Evolutionary conservation across 2,329 filamentous ascomycete species (phyloP).

Genomic region (Nemania serpens): DNA sequence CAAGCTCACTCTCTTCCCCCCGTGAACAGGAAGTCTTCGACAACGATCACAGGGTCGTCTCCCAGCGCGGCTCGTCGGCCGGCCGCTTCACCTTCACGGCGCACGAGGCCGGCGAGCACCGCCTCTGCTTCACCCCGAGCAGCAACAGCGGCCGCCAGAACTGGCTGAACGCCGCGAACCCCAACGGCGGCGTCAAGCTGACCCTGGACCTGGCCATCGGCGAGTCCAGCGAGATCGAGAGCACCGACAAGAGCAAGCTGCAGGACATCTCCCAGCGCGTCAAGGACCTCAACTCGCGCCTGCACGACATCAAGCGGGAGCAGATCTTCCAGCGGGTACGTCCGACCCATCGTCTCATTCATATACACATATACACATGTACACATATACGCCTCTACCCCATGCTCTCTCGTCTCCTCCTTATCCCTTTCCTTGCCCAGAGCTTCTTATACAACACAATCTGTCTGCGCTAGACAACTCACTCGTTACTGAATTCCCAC

Average conservation of each 20-base stretch:
- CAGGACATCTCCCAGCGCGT: slow-evolving; percentile 86
- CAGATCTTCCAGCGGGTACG: slow-evolving; percentile 93
- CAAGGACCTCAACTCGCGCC: slow-evolving; percentile 82
- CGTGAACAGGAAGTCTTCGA: slow-evolving; percentile 89
- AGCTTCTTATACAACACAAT: too few species aligned
- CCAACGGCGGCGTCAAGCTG: slow-evolving; percentile 80
- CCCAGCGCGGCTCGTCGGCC: slow-evolving; percentile 73
- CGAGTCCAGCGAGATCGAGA: slow-evolving; percentile 92
- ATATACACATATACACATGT: too few species aligned
- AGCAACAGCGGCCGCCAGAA: slow-evolving; percentile 70
- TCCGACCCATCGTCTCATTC: slow-evolving; percentile 24
- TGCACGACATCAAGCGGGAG: slow-evolving; percentile 89
- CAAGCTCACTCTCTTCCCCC: too few species aligned
- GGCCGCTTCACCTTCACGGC: slow-evolving; percentile 96
- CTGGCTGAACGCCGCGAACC: slow-evolving; percentile 70
- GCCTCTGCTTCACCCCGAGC: slow-evolving; percentile 88
- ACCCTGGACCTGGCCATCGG: slow-evolving; percentile 91
- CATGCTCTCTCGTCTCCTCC: background rate
- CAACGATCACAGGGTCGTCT: slow-evolving; percentile 95
- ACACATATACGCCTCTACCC: too few species aligned
- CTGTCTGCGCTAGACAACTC: too few species aligned
- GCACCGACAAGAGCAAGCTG: slow-evolving; percentile 90
- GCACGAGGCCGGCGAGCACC: slow-evolving; percentile 92
- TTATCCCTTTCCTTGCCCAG: too few species aligned
- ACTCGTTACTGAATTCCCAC: too few species aligned